Evolutionary conservation across 306 rosid genomes (phyloP).

Genomic region (Cicer bijugum): DNA sequence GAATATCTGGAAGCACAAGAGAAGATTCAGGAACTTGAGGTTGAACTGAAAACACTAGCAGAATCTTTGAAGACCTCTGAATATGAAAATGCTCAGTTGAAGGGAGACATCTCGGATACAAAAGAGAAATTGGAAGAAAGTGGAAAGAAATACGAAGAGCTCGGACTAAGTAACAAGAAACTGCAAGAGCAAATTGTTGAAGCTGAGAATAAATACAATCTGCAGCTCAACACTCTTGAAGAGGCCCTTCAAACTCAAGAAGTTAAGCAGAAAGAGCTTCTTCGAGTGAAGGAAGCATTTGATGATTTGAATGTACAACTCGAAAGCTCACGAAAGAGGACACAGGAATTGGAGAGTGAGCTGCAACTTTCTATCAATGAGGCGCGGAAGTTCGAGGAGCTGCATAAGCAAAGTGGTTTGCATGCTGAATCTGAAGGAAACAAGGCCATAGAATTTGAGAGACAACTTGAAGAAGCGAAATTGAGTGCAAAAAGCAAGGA

Average conservation of each 20-base stretch:
- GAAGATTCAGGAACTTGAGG: constrained; percentile 76
- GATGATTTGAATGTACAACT: constrained; percentile 65
- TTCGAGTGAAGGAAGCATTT: constrained; percentile 70
- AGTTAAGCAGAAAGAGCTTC: constrained; percentile 66
- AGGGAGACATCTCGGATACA: constrained; percentile 65
- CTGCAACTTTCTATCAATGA: constrained; percentile 64
- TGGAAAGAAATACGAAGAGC: constrained; percentile 64
- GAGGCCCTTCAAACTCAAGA: constrained; percentile 79
- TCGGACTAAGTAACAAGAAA: constrained; percentile 67
- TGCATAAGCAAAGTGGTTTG: constrained; percentile 80
- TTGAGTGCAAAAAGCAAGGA: constrained; percentile 61
- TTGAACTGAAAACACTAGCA: constrained; percentile 65
- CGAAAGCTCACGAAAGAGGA: constrained; percentile 69
- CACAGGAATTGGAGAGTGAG: constrained; percentile 67
- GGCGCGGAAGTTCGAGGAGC: constrained; percentile 74
- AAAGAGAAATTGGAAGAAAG: constrained; percentile 68
- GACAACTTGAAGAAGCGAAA: constrained; percentile 72
- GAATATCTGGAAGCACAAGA: constrained; percentile 85
- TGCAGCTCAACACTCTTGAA: constrained; percentile 63
- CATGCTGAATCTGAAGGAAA: constrained; percentile 78
- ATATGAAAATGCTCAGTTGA: constrained; percentile 71
- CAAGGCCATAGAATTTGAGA: constrained; percentile 73
- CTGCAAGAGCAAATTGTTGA: constrained; percentile 68
- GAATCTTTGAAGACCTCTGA: constrained; percentile 73
- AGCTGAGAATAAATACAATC: constrained; percentile 65